Conservation (phyloP, 2,329 filamentous ascomycete genomes). For the Leptographium procerum region DNA sequence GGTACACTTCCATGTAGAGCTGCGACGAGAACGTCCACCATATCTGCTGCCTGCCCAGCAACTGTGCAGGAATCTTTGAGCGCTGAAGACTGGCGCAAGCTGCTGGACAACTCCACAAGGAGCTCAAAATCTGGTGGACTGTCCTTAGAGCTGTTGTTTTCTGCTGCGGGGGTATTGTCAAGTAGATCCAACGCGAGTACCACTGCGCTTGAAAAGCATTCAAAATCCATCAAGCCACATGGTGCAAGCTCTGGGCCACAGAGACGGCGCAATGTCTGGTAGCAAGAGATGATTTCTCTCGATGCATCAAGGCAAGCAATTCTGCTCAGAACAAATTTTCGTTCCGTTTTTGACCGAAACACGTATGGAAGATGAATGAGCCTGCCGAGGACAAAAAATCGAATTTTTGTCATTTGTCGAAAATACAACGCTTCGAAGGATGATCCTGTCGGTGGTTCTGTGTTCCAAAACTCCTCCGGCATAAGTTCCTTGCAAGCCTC, state of each 20-base stretch:
- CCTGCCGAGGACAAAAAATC: slow-evolving; percentile 2
- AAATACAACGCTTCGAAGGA: neutral
- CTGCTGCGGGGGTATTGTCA: neutral
- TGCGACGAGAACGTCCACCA: neutral
- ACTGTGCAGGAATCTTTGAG: neutral
- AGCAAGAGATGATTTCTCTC: neutral
- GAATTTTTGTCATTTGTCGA: slow-evolving; percentile 4
- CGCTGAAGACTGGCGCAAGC: neutral
- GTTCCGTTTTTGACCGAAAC: neutral
- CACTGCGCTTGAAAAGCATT: neutral
- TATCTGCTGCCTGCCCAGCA: neutral
- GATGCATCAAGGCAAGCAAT: neutral
- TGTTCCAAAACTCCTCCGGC: slow-evolving; percentile 5
- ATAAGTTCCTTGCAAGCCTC: slow-evolving; percentile 11
- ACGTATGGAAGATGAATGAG: slow-evolving; percentile 9
- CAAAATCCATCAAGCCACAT: neutral
- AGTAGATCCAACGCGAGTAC: neutral
- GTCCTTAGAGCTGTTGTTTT: neutral
- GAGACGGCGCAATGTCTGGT: neutral
- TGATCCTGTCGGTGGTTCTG: neutral
- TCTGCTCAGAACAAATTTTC: neutral
- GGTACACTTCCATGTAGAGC: neutral
- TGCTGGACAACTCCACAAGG: neutral
- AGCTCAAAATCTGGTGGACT: neutral
- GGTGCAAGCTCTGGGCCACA: neutral